Percentiles rank a stretch among this genome's conserved stretches.
Evolutionary conservation across 495 filamentous ascomycete genomes (phyloP).

Genomic region (Trichoderma gamsii): DNA sequence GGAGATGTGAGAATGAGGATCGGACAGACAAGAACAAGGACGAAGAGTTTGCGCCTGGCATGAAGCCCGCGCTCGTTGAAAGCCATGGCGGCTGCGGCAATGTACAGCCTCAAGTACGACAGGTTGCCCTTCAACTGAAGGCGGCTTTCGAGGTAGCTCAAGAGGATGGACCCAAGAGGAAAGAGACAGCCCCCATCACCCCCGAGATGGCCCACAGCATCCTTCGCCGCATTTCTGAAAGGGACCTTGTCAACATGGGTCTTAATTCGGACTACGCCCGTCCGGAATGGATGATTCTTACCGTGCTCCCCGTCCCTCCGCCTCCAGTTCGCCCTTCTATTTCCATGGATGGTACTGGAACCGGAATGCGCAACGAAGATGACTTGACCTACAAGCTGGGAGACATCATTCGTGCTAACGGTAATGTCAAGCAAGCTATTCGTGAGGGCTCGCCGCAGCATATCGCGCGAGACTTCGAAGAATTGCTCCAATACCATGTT

Average conservation of each 20-base stretch:
- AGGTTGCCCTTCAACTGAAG: slow-evolving; percentile 74
- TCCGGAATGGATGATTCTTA: slow-evolving; percentile 97
- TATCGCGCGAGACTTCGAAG: slow-evolving; percentile 81
- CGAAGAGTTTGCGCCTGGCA: slow-evolving; percentile 42
- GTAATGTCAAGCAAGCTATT: slow-evolving; percentile 82
- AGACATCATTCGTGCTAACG: slow-evolving; percentile 96
- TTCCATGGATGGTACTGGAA: slow-evolving; percentile 81
- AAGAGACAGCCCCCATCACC: slow-evolving; percentile 80
- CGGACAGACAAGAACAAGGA: slow-evolving; percentile 54
- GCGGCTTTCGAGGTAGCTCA: slow-evolving; percentile 44
- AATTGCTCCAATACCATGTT: slow-evolving; percentile 93
- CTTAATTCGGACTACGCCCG: slow-evolving; percentile 88
- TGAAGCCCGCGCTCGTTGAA: slow-evolving; percentile 38
- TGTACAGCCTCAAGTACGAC: slow-evolving; percentile 75
- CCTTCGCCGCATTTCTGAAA: slow-evolving; percentile 71
- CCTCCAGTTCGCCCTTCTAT: slow-evolving; percentile 95
- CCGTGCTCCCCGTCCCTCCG: slow-evolving; percentile 88
- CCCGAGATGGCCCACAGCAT: slow-evolving; percentile 77
- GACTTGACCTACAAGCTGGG: slow-evolving; percentile 98
- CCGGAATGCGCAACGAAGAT: slow-evolving; percentile 86
- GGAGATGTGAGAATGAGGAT: slow-evolving; percentile 69
- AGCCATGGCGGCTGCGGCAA: slow-evolving; percentile 91
- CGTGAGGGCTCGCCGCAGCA: slow-evolving; percentile 85
- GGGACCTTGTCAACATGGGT: slow-evolving; percentile 80
- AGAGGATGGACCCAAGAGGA: slow-evolving; percentile 73